Conservation (phyloP, 2,329 filamentous ascomycete species). For the Chaetomiaceae sp. region DNA sequence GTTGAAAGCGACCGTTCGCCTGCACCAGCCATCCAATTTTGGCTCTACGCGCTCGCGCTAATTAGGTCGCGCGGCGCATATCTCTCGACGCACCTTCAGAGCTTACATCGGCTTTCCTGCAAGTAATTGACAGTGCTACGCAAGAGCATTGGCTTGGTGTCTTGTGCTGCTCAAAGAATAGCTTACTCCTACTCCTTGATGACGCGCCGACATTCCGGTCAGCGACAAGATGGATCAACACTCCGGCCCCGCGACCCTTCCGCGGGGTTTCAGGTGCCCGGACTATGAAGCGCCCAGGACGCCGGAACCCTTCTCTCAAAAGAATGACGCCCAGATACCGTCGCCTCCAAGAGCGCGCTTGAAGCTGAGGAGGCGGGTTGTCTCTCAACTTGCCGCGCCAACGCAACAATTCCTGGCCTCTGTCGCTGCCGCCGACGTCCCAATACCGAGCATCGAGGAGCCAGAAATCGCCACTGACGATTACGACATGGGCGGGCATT, state of each 20-base stretch:
- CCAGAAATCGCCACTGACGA: constrained; percentile 40
- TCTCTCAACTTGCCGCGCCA: constrained; percentile 51
- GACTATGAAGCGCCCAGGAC: constrained; percentile 43
- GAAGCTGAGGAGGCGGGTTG: constrained; percentile 52
- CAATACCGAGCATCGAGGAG: constrained; percentile 61
- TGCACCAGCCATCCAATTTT: constrained; percentile 25
- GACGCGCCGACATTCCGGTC: constrained; percentile 23
- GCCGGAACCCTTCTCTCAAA: constrained; percentile 45
- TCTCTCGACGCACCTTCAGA: background rate
- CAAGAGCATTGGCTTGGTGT: background rate
- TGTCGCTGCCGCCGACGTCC: constrained; percentile 60
- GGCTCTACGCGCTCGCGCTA: background rate
- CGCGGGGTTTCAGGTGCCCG: constrained; percentile 40
- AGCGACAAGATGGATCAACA: constrained; percentile 45
- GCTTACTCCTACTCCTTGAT: constrained; percentile 16
- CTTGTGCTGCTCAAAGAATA: background rate
- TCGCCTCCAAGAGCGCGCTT: constrained; percentile 52
- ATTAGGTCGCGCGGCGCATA: constrained; percentile 3
- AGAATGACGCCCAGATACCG: constrained; percentile 39
- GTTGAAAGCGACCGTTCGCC: constrained; percentile 8
- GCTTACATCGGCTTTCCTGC: background rate
- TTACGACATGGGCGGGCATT: constrained; percentile 41
- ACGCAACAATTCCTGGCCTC: constrained; percentile 65
- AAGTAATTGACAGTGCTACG: background rate
- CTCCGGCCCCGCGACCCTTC: constrained; percentile 41